Evolutionary conservation across 2,329 filamentous ascomycete species (phyloP), one percentile per base, ranked within the genome.

Genomic region (Xylaria sp.): DNA sequence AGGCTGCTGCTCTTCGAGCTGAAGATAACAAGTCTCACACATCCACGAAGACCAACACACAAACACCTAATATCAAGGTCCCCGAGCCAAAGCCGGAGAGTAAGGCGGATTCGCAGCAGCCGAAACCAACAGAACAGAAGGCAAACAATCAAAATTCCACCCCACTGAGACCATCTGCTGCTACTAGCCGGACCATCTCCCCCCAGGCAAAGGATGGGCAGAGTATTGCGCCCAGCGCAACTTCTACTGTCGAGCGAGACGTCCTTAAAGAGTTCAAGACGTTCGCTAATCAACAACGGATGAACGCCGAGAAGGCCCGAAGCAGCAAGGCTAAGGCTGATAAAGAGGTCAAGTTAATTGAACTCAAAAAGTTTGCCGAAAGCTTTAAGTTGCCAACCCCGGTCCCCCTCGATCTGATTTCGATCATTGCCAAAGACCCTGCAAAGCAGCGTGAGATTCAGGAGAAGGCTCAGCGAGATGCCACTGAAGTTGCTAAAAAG

Each of bases 401-500:
- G 5, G 92, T 99, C 9, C 94, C 94, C 1, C 87, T 84, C 47
- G 94, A 99, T 72, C 76, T 99, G 34, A 92, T 99, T 22, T 88
- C 91, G 1, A 99, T 99, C 62, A 88, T 99, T 56, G 93, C 94
- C 54, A 99, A 97, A 71, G 94, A 99, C 69, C 92, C 92, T n/a
- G 82, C 79, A 42, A 99, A 97, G 76, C 94, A 97, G 73, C 87
- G 92, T 66, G 86, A 92, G 68, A 97, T 99, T 59, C 88, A 96
- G 67, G 89, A 92, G 64, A 95, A 92, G 72, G 91, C 91, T 1
- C 85, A 90, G 56, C 84, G 86, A 67, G 88, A 93, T 62, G 87
- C 86, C 2, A 86, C 91, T 58, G 83, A 86, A 59, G 72, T 82
- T n/a, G 71, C 74, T 7, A 76, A 64, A 64, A 76, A 66, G 70